Evolutionary conservation across 208 protist species (phyloP), one percentile per base, ranked within the genome.

Genomic region (Trypanosoma boissoni): DNA sequence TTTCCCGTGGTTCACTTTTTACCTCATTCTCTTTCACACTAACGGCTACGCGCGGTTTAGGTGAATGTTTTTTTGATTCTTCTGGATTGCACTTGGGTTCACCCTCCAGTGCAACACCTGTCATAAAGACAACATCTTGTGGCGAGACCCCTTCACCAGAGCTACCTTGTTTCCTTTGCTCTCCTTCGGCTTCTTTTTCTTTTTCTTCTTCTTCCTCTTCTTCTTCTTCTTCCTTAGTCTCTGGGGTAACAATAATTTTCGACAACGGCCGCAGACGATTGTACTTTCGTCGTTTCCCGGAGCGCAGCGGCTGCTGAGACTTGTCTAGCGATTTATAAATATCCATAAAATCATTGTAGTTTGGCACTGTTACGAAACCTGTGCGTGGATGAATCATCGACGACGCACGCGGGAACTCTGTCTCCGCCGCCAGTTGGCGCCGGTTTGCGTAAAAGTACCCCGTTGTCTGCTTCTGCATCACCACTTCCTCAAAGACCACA

Each of bases 281-380:
- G n/a, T n/a, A n/a, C n/a, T n/a, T n/a, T n/a, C n/a, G n/a, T n/a
- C n/a, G n/a, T n/a, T n/a, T n/a, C n/a, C n/a, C 21, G 34, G 34
- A 6, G 42, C 37, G 39, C 16, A n/a, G 42, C 20, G 16, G 28
- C 36, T 51, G 28, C 23, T 46, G 24, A 2, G 32, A 28, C 0
- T 53, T 20, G 1, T 45, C 50, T 8, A 64, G 5, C 34, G 91
- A 64, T 51, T 78, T 79, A 54, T 91, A 90, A 41, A 95, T 80
- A 39, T 95, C 80, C 88, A 95, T 95, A 60, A 92, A 95, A 68
- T 95, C 88, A 23, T 68, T 72, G 60, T 92, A 81, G 3, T 79
- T 72, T 2, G 88, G 88, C 41, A 95, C 66, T n/a, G 88, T 92
- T 16, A 95, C 85, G 51, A 89, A 76, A 21, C 64, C 64, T 14